A percentile compares a stretch with the other conserved stretches of the same genome.
Conservation (phyloP, 73 alveolate species). For the Paramecium tetraurelia region DNA sequence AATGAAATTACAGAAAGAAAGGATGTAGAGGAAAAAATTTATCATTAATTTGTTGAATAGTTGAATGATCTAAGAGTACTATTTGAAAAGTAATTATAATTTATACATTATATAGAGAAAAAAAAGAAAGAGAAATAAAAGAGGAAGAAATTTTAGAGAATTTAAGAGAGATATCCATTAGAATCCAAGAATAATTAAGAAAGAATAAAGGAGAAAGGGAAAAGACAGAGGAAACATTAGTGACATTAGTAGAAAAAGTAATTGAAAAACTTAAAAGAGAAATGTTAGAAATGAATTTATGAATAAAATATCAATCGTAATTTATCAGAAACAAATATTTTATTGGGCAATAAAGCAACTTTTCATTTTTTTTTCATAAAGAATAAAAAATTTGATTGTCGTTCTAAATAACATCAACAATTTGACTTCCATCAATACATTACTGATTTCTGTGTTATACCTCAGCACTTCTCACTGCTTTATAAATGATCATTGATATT, state of each 20-base stretch:
- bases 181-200: conserved; percentile 51
- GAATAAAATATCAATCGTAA: not conserved
- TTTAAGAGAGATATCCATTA: conserved; percentile 47
- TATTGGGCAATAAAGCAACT: not conserved
- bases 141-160: conserved; percentile 57
- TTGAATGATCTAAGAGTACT: conserved; percentile 43
- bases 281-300: conserved; percentile 61
- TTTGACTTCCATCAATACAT: not conserved
- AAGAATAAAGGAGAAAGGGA: conserved; percentile 58
- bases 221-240: conserved; percentile 58
- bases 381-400: not conserved
- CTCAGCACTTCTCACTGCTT: not conserved
- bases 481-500: not conserved
- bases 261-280: conserved; percentile 61
- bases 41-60: conserved; percentile 50
- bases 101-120: not conserved
- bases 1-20: conserved; percentile 58
- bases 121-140: conserved; percentile 62
- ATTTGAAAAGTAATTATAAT: conserved; percentile 44
- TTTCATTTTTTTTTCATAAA: not conserved
- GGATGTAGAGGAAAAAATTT: conserved; percentile 61
- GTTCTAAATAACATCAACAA: not conserved
- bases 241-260: conserved; percentile 51
- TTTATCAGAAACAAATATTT: not conserved
- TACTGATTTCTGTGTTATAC: not conserved